Conservation (phyloP, 176 grass and related monocot genomes). For the Zoysia japonica region DNA sequence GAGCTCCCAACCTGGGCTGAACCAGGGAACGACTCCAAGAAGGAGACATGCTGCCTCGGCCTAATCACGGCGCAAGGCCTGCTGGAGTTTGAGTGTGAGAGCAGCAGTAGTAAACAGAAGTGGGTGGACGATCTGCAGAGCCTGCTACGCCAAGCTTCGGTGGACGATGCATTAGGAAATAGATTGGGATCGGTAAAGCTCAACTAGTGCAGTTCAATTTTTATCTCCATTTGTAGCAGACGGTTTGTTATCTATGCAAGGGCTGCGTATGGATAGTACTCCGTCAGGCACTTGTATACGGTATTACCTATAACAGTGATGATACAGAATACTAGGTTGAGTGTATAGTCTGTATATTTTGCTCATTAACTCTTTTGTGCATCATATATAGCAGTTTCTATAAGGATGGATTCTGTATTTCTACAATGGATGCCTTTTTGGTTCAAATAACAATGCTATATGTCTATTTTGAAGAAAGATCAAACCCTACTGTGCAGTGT, state of each 20-base stretch:
- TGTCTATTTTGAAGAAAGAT: too few relatives aligned
- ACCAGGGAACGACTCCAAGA: conserved; percentile 41
- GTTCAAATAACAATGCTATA: too few relatives aligned
- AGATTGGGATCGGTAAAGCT: conserved; percentile 53
- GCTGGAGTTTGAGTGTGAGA: conserved; percentile 81
- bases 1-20: conserved; percentile 81
- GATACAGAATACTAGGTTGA: too few relatives aligned
- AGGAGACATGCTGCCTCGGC: conserved; percentile 65
- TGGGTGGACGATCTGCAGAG: conserved; percentile 92
- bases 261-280: too few relatives aligned
- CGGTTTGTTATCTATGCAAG: neutral
- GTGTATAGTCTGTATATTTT: too few relatives aligned
- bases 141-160: conserved; percentile 66
- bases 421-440: too few relatives aligned
- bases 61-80: conserved; percentile 83
- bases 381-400: too few relatives aligned
- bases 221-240: conserved; percentile 16
- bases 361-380: too few relatives aligned
- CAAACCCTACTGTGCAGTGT: too few relatives aligned
- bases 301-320: too few relatives aligned
- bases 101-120: conserved; percentile 58
- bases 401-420: too few relatives aligned
- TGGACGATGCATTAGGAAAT: conserved; percentile 43
- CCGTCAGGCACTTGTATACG: too few relatives aligned
- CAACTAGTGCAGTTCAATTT: conserved; percentile 30